Evolutionary conservation across 306 rosid genomes (phyloP).

Genomic region (Trifolium fragiferum): DNA sequence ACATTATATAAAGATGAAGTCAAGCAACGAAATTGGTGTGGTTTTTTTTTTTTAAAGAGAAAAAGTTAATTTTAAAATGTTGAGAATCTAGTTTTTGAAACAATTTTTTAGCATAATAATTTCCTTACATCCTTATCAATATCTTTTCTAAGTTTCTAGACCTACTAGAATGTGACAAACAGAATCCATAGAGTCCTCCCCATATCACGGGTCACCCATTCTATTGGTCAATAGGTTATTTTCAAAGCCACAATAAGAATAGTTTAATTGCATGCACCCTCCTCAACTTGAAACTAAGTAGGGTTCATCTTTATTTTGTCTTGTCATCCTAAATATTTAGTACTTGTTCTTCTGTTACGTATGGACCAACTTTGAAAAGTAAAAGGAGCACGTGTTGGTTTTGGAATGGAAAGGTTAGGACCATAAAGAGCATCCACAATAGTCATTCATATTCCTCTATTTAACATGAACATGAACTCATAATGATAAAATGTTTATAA

Average conservation of each 20-base stretch:
- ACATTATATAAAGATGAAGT: no score
- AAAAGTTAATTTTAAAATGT: no score
- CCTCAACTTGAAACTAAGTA: not conserved
- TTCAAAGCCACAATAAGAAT: slow-evolving; percentile 40
- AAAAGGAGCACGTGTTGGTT: slow-evolving; percentile 23
- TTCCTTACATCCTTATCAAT: not conserved
- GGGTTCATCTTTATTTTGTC: slow-evolving; percentile 16
- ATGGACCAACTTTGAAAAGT: slow-evolving; percentile 15
- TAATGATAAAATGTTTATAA: no score
- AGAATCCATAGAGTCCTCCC: slow-evolving; percentile 31
- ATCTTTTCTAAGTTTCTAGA: not conserved
- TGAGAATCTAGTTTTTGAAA: no score
- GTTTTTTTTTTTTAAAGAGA: no score
- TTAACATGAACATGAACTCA: no score
- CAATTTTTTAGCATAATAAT: no score
- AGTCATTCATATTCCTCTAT: no score
- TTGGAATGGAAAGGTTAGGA: not conserved
- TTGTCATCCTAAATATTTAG: not conserved
- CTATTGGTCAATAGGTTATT: slow-evolving; percentile 37
- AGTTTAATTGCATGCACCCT: slow-evolving; percentile 19
- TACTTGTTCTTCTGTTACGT: not conserved
- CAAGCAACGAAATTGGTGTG: no score
- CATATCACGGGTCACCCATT: slow-evolving; percentile 5
- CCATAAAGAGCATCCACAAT: no score
- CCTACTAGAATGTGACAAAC: slow-evolving; percentile 5